phyloP scores from a whole-genome alignment of 75 land plant genomes.

The Adiantum capillusveneris region DNA sequence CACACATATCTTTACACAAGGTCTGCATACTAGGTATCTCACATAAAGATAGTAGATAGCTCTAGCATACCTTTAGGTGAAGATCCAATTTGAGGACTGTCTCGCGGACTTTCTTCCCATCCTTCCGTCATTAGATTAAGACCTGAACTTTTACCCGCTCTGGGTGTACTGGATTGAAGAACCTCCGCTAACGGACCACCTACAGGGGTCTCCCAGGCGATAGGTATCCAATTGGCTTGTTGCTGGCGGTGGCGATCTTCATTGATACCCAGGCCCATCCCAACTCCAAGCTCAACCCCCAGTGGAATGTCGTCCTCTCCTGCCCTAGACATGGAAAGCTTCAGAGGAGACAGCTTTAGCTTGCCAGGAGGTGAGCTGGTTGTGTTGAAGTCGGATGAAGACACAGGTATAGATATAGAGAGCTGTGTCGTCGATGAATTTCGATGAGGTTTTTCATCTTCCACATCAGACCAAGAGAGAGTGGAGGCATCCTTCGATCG shows the following conservation, averaged over 20 bases:
- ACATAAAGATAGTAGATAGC: too few relatives aligned
- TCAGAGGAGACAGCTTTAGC: conserved; percentile 62
- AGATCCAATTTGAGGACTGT: conserved; percentile 31
- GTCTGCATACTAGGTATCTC: too few relatives aligned
- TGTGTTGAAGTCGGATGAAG: conserved; percentile 43
- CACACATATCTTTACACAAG: too few relatives aligned
- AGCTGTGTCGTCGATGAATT: conserved; percentile 54
- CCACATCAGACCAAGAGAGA: conserved; percentile 40
- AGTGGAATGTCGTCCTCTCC: conserved; percentile 13
- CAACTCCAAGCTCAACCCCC: conserved; percentile 44
- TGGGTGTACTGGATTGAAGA: conserved; percentile 37
- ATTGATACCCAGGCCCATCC: conserved; percentile 14
- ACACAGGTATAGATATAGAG: conserved; percentile 67
- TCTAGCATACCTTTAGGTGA: conserved; percentile 40
- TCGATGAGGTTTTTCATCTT: conserved; percentile 18
- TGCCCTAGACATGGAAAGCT: conserved; percentile 44
- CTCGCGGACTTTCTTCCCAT: conserved; percentile 35
- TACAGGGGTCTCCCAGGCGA: conserved; percentile 58
- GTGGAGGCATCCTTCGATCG: conserved; percentile 38
- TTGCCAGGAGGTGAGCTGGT: conserved; percentile 28
- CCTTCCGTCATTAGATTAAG: conserved; percentile 44
- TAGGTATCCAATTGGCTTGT: conserved; percentile 39
- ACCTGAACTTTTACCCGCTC: conserved; percentile 7
- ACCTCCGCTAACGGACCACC: conserved; percentile 93
- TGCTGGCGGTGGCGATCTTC: conserved; percentile 8